phyloP scores from a whole-genome alignment of 176 grass and related monocot genomes.

The Triticum timopheevii region DNA sequence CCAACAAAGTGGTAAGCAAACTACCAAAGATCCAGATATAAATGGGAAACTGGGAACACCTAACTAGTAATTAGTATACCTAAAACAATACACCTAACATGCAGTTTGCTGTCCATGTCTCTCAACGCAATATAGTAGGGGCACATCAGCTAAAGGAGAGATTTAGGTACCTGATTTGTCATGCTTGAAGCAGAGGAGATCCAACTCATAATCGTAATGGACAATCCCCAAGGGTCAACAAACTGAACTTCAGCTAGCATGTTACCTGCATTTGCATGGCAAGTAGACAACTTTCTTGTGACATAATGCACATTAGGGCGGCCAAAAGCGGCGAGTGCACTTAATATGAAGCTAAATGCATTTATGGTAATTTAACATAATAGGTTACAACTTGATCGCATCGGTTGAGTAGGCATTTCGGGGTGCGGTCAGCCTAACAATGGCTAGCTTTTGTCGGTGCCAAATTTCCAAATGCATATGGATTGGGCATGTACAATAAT shows the following conservation, averaged over 20 bases:
- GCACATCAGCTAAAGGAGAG: neutral
- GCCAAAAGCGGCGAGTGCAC: neutral
- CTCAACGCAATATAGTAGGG: slow-evolving; percentile 19
- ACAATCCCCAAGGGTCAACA: slow-evolving; percentile 22
- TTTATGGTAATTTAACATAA: too few relatives aligned
- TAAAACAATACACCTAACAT: slow-evolving; percentile 37
- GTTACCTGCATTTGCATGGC: slow-evolving; percentile 20
- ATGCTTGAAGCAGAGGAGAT: slow-evolving; percentile 11
- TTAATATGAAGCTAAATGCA: neutral
- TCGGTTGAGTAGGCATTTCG: neutral
- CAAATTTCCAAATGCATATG: neutral
- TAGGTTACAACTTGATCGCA: too few relatives aligned
- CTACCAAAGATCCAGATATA: slow-evolving; percentile 35
- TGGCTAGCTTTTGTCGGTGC: neutral
- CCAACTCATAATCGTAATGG: slow-evolving; percentile 23
- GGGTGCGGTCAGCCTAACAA: neutral
- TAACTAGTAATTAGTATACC: slow-evolving; percentile 1
- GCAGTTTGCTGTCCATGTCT: slow-evolving; percentile 21
- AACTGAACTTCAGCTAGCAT: neutral
- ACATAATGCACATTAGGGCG: neutral
- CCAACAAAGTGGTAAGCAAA: slow-evolving; percentile 40
- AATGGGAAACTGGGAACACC: neutral
- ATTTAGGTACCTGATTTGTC: slow-evolving; percentile 24
- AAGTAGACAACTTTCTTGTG: slow-evolving; percentile 17
- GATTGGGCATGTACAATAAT: too few relatives aligned